phyloP scores from a whole-genome alignment of 345 rosid genomes.

The Eutrema heterophyllum region DNA sequence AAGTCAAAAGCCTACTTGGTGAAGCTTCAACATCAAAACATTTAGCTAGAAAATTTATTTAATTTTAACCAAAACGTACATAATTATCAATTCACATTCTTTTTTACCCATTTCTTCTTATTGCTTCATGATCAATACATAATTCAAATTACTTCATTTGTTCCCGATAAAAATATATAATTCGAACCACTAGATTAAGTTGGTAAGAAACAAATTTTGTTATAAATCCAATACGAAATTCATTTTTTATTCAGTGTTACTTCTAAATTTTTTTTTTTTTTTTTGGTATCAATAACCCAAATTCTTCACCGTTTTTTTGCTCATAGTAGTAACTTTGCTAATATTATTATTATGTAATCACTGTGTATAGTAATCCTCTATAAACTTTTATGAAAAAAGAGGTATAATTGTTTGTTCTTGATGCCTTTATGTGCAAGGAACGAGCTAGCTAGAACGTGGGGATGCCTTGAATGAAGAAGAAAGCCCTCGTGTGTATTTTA shows the following conservation, averaged over 20 bases:
- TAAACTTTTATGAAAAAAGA: neutral
- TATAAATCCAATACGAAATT: neutral
- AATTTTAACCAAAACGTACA: neutral
- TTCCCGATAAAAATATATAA: neutral
- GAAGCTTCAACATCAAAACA: slow-evolving; percentile 8
- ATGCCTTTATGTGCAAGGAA: slow-evolving; percentile 13
- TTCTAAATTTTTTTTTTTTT: neutral
- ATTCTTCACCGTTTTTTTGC: neutral
- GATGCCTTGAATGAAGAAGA: slow-evolving; percentile 18
- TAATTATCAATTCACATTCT: neutral
- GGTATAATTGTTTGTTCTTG: neutral
- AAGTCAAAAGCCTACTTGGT: slow-evolving; percentile 19
- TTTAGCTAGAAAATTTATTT: neutral
- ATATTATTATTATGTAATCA: no score
- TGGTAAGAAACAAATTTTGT: neutral
- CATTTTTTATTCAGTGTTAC: neutral
- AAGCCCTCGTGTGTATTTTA: slow-evolving; percentile 20
- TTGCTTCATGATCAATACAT: neutral
- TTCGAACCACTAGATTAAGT: neutral
- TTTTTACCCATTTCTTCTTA: neutral
- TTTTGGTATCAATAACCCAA: neutral
- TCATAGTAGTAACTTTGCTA: neutral
- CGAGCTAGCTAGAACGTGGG: slow-evolving; percentile 12
- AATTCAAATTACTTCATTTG: neutral
- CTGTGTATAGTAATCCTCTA: neutral